Conservation (phyloP, 2,329 filamentous ascomycete species). For the Macroventuria anomochaeta region DNA sequence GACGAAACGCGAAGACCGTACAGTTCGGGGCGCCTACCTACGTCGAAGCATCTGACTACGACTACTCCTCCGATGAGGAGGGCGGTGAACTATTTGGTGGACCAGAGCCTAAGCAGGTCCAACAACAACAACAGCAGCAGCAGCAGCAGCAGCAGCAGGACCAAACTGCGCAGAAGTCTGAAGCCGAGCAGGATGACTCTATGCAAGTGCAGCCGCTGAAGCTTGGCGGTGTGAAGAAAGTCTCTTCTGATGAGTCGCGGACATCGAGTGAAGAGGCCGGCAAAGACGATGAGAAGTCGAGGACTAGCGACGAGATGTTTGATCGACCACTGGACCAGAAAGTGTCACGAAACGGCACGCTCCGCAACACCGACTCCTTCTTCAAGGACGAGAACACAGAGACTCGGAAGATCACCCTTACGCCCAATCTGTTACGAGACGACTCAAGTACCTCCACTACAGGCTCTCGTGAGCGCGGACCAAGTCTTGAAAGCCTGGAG, state of each 20-base stretch:
- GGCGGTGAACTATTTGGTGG: conserved; percentile 51
- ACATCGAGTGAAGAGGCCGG: conserved; percentile 47
- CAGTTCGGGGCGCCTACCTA: conserved; percentile 85
- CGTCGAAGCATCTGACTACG: conserved; percentile 84
- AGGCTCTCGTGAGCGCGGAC: conserved; percentile 56
- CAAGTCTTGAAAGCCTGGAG: conserved; percentile 78
- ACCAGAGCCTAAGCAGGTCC: conserved; percentile 40
- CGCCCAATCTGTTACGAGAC: conserved; percentile 87
- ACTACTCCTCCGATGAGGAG: conserved; percentile 84
- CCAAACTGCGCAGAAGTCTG: conserved; percentile 35
- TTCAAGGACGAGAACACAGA: conserved; percentile 96
- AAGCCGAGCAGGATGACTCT: conserved; percentile 52
- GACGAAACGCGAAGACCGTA: conserved; percentile 84
- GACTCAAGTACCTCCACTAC: conserved; percentile 61
- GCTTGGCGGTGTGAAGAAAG: conserved; percentile 43
- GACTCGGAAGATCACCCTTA: conserved; percentile 96
- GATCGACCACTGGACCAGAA: conserved; percentile 53
- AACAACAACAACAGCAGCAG: conserved; percentile 33
- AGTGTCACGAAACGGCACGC: conserved; percentile 78
- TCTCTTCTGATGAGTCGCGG: conserved; percentile 34
- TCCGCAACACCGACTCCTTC: conserved; percentile 93
- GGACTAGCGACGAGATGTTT: conserved; percentile 72
- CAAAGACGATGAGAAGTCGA: conserved; percentile 52
- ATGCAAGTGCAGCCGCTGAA: conserved; percentile 49
- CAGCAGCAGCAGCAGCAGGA: conserved; percentile 34